phyloP scores from a whole-genome alignment of 306 rosid species.

The Corylus heterophylla region DNA sequence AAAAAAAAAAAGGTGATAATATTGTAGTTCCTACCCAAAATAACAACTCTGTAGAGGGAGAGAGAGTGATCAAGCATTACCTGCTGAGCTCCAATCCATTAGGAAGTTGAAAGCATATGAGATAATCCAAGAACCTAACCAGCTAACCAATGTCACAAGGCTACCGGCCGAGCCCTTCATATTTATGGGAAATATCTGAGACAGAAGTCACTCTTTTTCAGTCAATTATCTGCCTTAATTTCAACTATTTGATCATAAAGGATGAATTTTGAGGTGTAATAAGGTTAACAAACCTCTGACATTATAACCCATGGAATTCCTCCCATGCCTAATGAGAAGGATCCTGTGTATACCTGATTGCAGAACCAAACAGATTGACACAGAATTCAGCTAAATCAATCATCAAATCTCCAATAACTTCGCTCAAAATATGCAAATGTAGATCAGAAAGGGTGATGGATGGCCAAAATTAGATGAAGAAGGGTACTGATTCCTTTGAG shows the following conservation, averaged over 20 bases:
- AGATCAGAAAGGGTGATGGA: background rate
- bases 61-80: constrained; percentile 23
- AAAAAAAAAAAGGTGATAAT: background rate
- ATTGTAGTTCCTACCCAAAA: background rate
- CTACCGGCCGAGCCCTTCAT: constrained; percentile 87
- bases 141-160: constrained; percentile 57
- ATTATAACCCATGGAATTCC: constrained; percentile 95
- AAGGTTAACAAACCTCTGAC: constrained; percentile 67
- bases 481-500: background rate
- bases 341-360: constrained; percentile 66
- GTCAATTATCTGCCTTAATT: constrained; percentile 5
- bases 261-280: background rate
- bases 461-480: background rate
- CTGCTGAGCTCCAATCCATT: constrained; percentile 76
- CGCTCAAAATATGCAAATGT: background rate
- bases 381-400: background rate
- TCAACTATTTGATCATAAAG: background rate
- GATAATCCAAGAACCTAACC: constrained; percentile 70
- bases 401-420: background rate
- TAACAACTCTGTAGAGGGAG: background rate
- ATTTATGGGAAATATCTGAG: constrained; percentile 78
- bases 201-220: constrained; percentile 7
- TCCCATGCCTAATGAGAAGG: constrained; percentile 84
- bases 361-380: constrained; percentile 8
- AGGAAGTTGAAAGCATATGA: constrained; percentile 70